Evolutionary conservation across 2,329 filamentous ascomycete genomes (phyloP).

Genomic region (Penicillium glabrum): DNA sequence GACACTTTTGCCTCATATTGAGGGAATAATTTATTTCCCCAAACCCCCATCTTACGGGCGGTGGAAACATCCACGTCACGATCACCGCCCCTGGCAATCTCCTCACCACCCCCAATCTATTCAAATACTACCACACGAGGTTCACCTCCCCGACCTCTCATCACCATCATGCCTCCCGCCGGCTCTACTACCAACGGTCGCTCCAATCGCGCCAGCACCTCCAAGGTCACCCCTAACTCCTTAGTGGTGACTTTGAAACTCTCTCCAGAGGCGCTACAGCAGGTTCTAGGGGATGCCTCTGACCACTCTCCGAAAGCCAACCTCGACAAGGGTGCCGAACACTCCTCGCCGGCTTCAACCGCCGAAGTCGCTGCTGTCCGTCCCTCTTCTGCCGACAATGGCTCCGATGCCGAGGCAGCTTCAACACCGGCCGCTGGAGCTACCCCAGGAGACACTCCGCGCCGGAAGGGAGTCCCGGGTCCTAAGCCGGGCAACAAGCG

Average conservation of each 20-base stretch:
- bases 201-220: constrained; percentile 31
- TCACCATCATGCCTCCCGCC: constrained; percentile 21
- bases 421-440: constrained; percentile 42
- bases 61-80: constrained; percentile 25
- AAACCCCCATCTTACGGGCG: constrained; percentile 12
- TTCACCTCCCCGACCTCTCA: neutral
- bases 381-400: constrained; percentile 42
- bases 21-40: constrained; percentile 14
- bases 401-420: constrained; percentile 40
- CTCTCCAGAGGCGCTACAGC: constrained; percentile 35
- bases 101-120: constrained; percentile 9
- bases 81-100: constrained; percentile 13
- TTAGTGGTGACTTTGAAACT: constrained; percentile 41
- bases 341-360: constrained; percentile 39
- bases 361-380: constrained; percentile 35
- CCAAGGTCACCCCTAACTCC: constrained; percentile 25
- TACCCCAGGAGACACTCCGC: constrained; percentile 51
- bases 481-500: constrained; percentile 66
- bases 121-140: constrained; percentile 1
- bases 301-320: constrained; percentile 22
- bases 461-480: constrained; percentile 75
- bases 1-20: constrained; percentile 34
- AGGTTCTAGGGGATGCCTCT: constrained; percentile 27
- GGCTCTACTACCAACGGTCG: constrained; percentile 35
- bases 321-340: constrained; percentile 28